Conservation (phyloP, 2,329 filamentous ascomycete species). For the Phyllosticta citriasiana region DNA sequence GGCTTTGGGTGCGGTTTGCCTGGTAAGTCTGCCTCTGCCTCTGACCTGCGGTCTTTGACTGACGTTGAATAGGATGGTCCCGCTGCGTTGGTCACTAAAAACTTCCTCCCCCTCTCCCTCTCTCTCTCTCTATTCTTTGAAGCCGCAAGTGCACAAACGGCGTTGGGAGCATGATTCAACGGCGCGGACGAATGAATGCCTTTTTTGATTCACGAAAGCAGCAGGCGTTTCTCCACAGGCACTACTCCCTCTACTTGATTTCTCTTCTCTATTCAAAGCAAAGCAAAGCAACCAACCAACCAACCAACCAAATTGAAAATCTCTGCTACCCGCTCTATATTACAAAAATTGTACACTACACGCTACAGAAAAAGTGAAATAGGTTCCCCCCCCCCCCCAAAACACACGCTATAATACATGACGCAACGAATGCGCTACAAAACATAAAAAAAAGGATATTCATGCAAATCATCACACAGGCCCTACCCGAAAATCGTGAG, state of each 20-base stretch:
- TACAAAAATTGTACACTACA: background rate
- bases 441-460: background rate
- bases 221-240: background rate
- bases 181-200: background rate
- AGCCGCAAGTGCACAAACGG: background rate
- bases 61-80: conserved; percentile 23
- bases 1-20: conserved; percentile 65
- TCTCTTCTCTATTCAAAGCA: background rate
- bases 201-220: background rate
- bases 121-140: background rate
- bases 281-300: too few species aligned
- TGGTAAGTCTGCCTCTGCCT: conserved; percentile 27
- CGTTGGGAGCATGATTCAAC: background rate
- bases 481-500: background rate
- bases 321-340: background rate
- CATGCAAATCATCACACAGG: conserved; percentile 2
- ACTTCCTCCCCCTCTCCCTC: background rate
- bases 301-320: background rate
- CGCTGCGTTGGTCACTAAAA: conserved; percentile 24
- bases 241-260: background rate
- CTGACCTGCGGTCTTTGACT: background rate
- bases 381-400: conserved; percentile 23
- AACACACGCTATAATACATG: conserved; percentile 8
- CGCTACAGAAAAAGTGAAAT: conserved; percentile 26
- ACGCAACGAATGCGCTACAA: background rate